Evolutionary conservation across 2,329 filamentous ascomycete species (phyloP).

Genomic region (Aspergillus piperis): DNA sequence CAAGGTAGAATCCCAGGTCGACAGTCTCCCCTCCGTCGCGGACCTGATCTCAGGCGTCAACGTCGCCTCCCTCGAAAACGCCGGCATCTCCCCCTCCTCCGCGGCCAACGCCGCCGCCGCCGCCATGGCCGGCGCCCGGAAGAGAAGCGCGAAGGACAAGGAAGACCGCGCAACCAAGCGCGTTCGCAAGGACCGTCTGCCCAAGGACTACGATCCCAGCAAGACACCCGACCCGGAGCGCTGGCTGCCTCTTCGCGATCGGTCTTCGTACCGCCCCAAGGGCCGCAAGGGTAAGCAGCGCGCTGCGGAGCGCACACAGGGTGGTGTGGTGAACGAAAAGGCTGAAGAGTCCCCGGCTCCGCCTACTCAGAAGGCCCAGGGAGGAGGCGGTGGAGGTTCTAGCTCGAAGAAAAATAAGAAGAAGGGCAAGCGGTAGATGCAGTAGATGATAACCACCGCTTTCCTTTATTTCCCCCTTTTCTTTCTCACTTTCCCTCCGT

Average conservation of each 20-base stretch:
- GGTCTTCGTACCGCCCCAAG: slow-evolving; percentile 85
- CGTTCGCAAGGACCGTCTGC: slow-evolving; percentile 48
- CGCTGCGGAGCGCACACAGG: slow-evolving; percentile 76
- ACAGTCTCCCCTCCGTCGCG: slow-evolving; percentile 42
- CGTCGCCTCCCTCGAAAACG: slow-evolving; percentile 46
- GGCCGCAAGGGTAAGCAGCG: slow-evolving; percentile 90
- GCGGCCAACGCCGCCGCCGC: slow-evolving; percentile 33
- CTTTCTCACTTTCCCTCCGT: background rate
- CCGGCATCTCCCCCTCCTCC: slow-evolving; percentile 44
- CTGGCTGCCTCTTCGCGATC: slow-evolving; percentile 88
- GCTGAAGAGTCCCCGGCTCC: slow-evolving; percentile 54
- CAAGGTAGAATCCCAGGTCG: slow-evolving; percentile 38
- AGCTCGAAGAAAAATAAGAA: slow-evolving; percentile 51
- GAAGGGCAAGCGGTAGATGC: slow-evolving; percentile 50
- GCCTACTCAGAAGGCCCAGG: slow-evolving; percentile 31
- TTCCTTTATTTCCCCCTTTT: background rate
- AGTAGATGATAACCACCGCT: background rate
- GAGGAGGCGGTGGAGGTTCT: slow-evolving; percentile 39
- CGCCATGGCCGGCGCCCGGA: slow-evolving; percentile 39
- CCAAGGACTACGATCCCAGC: slow-evolving; percentile 62
- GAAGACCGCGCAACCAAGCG: slow-evolving; percentile 42
- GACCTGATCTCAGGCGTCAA: slow-evolving; percentile 48
- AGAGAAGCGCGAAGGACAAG: slow-evolving; percentile 40
- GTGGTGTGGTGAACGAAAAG: slow-evolving; percentile 75
- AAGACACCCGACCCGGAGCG: slow-evolving; percentile 86